Conservation (phyloP, 352 stramenopile species). For the Pythium coloratum region DNA sequence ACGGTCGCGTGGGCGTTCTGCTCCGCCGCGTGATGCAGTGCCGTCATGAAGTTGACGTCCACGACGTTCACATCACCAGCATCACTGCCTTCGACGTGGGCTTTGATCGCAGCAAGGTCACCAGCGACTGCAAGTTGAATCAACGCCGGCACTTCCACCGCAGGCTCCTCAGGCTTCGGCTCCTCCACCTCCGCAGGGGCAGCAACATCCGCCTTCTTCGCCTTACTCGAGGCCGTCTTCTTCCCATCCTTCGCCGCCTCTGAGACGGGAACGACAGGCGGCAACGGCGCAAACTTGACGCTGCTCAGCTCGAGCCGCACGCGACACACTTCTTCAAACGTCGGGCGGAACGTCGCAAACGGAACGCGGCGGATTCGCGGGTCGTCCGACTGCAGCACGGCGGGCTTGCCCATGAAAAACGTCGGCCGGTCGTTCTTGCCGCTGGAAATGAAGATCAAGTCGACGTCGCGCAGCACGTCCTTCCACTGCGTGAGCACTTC, state of each 20-base stretch:
- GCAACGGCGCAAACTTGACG: constrained; percentile 61
- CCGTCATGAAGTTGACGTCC: constrained; percentile 73
- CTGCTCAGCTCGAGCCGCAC: constrained; percentile 72
- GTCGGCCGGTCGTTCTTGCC: constrained; percentile 71
- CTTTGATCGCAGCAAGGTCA: constrained; percentile 15
- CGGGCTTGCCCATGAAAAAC: constrained; percentile 80
- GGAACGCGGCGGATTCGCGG: constrained; percentile 72
- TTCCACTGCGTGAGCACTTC: constrained; percentile 85
- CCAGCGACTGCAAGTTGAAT: constrained; percentile 40
- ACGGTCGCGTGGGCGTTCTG: constrained; percentile 47
- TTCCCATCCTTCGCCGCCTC: not conserved
- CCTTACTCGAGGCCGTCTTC: constrained; percentile 30
- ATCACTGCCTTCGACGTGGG: constrained; percentile 2
- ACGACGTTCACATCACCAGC: constrained; percentile 48
- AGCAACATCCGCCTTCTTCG: constrained; percentile 27
- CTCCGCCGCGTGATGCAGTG: constrained; percentile 68
- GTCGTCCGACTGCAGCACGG: constrained; percentile 57
- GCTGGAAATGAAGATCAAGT: constrained; percentile 75
- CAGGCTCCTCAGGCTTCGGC: constrained; percentile 19
- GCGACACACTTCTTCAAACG: constrained; percentile 83
- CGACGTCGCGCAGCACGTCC: constrained; percentile 39
- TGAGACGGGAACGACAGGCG: constrained; percentile 17
- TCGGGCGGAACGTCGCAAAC: constrained; percentile 84
- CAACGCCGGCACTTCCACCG: constrained; percentile 31
- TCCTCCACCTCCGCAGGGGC: constrained; percentile 7